These are phyloP conservation scores for Phaffomyces antillensis DNA, from an alignment of 805 yeast genomes.

Conservation along the genomic window DNA sequence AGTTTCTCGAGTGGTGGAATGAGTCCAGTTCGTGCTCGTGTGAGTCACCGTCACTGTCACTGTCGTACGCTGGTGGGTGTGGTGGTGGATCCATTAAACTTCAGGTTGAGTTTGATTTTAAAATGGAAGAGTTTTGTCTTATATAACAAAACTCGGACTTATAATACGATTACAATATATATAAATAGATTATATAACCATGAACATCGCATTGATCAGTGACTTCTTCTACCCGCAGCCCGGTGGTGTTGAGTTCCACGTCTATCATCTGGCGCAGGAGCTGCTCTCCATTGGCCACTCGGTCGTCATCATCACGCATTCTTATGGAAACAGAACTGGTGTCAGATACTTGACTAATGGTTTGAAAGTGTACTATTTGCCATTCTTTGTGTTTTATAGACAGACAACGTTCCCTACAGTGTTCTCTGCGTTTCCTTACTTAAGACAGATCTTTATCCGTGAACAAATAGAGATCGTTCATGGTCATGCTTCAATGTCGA, in stretches of 20 bases:
- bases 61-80: slow-evolving; percentile 3
- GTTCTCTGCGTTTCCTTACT: slow-evolving; percentile 77
- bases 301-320: slow-evolving; percentile 83
- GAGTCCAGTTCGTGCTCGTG: too few relatives aligned
- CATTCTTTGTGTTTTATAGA: slow-evolving; percentile 72
- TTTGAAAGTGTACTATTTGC: slow-evolving; percentile 85
- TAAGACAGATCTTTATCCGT: slow-evolving; percentile 77
- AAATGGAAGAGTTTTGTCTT: background rate
- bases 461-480: slow-evolving; percentile 87
- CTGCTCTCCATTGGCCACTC: slow-evolving; percentile 76
- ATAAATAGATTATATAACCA: background rate
- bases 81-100: slow-evolving; percentile 2
- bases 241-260: slow-evolving; percentile 96
- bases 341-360: slow-evolving; percentile 83
- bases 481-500: slow-evolving; percentile 88
- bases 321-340: slow-evolving; percentile 77
- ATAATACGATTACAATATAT: background rate
- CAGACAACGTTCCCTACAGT: slow-evolving; percentile 86
- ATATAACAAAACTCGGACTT: background rate
- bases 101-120: background rate
- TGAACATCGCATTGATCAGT: slow-evolving; percentile 53
- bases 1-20: background rate
- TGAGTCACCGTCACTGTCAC: background rate
- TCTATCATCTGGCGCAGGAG: slow-evolving; percentile 82
- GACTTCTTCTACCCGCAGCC: slow-evolving; percentile 98